Evolutionary conservation across 2,329 filamentous ascomycete genomes (phyloP).

Genomic region (Gremmenia infestans): DNA sequence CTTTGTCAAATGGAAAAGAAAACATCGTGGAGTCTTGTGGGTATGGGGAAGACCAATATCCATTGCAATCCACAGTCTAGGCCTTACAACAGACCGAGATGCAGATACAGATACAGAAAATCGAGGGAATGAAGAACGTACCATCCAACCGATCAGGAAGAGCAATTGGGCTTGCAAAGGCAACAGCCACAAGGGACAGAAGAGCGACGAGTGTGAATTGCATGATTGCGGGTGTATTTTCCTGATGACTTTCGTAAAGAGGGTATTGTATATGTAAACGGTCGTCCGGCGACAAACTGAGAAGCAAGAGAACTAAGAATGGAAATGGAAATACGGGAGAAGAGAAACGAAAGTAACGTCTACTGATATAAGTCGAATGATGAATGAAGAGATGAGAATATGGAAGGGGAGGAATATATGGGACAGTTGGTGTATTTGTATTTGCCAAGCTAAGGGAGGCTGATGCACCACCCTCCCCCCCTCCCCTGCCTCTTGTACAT

Average conservation of each 20-base stretch:
- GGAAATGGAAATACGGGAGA: conserved; percentile 12
- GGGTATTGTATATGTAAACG: conserved; percentile 7
- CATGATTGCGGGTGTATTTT: conserved; percentile 22
- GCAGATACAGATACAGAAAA: neutral
- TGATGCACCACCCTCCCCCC: neutral
- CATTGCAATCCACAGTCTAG: neutral
- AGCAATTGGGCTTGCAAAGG: conserved; percentile 22
- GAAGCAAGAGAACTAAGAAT: conserved; percentile 4
- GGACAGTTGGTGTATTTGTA: conserved; percentile 10
- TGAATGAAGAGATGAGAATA: conserved; percentile 3
- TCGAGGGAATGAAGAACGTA: conserved; percentile 8
- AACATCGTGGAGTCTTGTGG: neutral
- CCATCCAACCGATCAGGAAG: conserved; percentile 19
- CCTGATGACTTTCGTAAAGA: conserved; percentile 9
- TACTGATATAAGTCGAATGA: conserved; percentile 13
- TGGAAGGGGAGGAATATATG: neutral
- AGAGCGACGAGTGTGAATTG: conserved; percentile 27
- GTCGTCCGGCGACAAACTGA: conserved; percentile 29
- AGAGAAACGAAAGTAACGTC: conserved; percentile 13
- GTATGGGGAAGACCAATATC: neutral
- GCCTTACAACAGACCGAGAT: neutral
- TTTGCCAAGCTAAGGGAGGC: conserved; percentile 11
- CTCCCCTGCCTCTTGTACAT: conserved; percentile 1
- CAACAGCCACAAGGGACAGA: conserved; percentile 26
- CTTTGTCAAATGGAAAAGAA: neutral